Base-by-base conservation (phyloP, 345 rosid genomes). In the Ceriops zippeliana region DNA sequence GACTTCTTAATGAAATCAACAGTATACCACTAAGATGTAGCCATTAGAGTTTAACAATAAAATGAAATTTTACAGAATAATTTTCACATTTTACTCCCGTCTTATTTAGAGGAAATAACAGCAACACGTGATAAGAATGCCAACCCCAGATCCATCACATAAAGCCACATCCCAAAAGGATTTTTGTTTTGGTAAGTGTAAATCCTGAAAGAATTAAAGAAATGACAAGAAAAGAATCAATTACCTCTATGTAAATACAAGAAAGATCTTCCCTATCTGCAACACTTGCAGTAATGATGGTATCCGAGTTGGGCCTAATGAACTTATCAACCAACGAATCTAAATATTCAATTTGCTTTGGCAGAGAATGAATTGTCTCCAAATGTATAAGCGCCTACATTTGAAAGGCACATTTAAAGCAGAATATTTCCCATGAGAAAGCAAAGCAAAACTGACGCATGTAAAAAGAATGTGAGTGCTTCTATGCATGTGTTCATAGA, bases 261-360 rank as follows among this genome's bases (percentile, higher is more conserved):
- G 97, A 90, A 16, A 92, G 71, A 68, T 96, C 97, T 78, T 96
- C 99, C 75, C 87, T 87, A 72, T 96, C 99, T 16, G 84, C 73
- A 35, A 78, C 65, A 82, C 78, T 86, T 54, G 90, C 84, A 73
- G 68, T 46, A 73, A 49, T 74, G 62, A 72, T 66, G 77, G 66
- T 78, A 67, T 96, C 95, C 19, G 84, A 71, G 82, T 68, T 88
- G 35, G 91, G 84, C 16, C 62, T 46, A 58, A 96, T 75, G 71
- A 92, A 83, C 79, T 85, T 96, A 20, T 87, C 91, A 22, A 90
- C 88, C 73, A 84, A 77, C 20, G 89, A 75, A 61, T 84, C 96
- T 58, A 96, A 76, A 78, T 83, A 87, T 72, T 85, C 90, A 71
- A 87, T 85, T 77, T 83, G 82, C 77, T 85, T 90, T 46, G 97